These are phyloP conservation scores for Coniochaeta hoffmannii DNA, from an alignment of 2,329 filamentous ascomycete genomes.

Conservation along the genomic window DNA sequence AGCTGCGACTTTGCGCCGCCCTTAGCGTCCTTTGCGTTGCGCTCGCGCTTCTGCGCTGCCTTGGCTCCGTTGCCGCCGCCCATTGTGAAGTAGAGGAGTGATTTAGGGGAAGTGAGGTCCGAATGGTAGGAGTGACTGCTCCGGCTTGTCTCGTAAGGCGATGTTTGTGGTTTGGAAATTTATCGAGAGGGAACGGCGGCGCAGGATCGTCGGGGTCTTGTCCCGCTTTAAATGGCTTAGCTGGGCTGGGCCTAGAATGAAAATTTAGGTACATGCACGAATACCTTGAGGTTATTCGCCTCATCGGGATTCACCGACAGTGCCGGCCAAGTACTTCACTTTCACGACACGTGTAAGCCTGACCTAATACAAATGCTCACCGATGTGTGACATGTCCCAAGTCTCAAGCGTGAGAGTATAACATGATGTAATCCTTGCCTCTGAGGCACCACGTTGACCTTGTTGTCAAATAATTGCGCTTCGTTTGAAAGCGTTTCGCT, in stretches of 20 bases:
- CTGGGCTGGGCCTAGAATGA: neutral
- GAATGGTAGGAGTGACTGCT: neutral
- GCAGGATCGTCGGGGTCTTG: neutral
- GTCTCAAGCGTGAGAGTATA: no score
- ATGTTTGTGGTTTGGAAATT: neutral
- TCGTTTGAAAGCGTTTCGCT: no score
- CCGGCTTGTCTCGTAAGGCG: neutral
- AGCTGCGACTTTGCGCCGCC: constrained; percentile 57
- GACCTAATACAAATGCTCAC: neutral
- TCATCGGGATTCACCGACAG: neutral
- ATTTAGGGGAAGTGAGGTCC: neutral
- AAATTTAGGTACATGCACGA: neutral
- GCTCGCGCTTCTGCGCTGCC: constrained; percentile 59
- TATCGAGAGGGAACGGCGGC: neutral
- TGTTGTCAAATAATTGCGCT: no score
- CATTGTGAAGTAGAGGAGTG: constrained; percentile 13
- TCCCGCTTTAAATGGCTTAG: neutral
- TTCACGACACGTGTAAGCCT: neutral
- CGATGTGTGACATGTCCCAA: neutral
- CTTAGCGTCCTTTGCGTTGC: constrained; percentile 56
- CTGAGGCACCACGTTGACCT: no score
- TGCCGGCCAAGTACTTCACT: neutral
- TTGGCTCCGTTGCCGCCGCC: constrained; percentile 30
- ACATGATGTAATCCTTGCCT: no score
- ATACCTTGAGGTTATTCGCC: neutral